Evolutionary conservation across 2,329 filamentous ascomycete species (phyloP).

Genomic region (Cladophialophora chaetospira): DNA sequence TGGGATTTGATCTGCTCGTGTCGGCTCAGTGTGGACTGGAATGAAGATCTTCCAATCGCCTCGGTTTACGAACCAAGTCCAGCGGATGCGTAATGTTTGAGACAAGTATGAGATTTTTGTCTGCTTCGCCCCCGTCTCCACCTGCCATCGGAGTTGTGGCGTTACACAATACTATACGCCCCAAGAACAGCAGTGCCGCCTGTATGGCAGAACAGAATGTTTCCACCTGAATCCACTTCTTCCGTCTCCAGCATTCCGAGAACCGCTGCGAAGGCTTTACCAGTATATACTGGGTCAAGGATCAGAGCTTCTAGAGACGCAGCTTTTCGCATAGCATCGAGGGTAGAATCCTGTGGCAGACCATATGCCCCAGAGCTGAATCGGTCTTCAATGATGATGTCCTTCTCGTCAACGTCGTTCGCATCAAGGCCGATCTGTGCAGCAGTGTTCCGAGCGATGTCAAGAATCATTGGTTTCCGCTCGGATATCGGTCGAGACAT

Average conservation of each 20-base stretch:
- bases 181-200: slow-evolving; percentile 70
- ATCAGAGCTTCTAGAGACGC: slow-evolving; percentile 70
- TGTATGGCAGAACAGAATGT: slow-evolving; percentile 69
- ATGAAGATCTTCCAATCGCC: too few relatives aligned
- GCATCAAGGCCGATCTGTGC: slow-evolving; percentile 47
- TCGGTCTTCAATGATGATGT: slow-evolving; percentile 63
- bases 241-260: slow-evolving; percentile 63
- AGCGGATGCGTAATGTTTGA: too few relatives aligned
- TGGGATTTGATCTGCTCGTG: too few relatives aligned
- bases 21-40: too few relatives aligned
- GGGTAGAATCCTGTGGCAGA: slow-evolving; percentile 64
- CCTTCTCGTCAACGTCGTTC: slow-evolving; percentile 61
- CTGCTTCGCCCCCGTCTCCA: too few relatives aligned
- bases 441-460: not conserved
- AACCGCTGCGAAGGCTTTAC: slow-evolving; percentile 63
- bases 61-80: too few relatives aligned
- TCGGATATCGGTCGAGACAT: not conserved
- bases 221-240: slow-evolving; percentile 56
- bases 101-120: too few relatives aligned
- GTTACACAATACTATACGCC: too few relatives aligned
- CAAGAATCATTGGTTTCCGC: not conserved
- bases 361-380: slow-evolving; percentile 70
- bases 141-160: too few relatives aligned
- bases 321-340: slow-evolving; percentile 68
- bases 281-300: slow-evolving; percentile 74